Percentiles rank a stretch among this genome's conserved stretches.
Evolutionary conservation across 768 basidiomycete genomes (phyloP).

Genomic region (Boletus rufocinnamomeus): DNA sequence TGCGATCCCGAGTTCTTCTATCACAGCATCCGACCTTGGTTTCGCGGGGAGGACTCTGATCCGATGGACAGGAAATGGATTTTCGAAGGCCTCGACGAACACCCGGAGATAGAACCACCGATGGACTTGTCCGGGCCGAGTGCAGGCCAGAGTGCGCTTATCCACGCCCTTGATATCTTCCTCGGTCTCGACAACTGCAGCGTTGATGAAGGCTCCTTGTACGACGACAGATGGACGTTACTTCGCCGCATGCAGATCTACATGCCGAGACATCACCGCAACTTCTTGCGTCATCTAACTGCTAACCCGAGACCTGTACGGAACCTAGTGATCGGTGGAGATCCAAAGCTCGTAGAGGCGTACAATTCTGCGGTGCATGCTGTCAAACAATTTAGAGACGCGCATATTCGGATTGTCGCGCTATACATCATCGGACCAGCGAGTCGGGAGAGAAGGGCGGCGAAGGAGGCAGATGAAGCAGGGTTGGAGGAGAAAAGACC

Average conservation of each 20-base stretch:
- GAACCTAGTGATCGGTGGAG: constrained; percentile 42
- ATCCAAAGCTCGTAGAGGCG: constrained; percentile 44
- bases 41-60: constrained; percentile 67
- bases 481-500: constrained; percentile 25
- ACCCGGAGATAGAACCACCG: constrained; percentile 44
- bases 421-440: constrained; percentile 79
- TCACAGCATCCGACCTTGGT: constrained; percentile 76
- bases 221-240: constrained; percentile 41
- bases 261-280: constrained; percentile 81
- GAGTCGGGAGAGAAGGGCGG: constrained; percentile 16
- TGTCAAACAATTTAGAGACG: constrained; percentile 72
- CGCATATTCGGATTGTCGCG: constrained; percentile 74
- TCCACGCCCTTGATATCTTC: constrained; percentile 74
- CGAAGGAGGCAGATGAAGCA: constrained; percentile 6
- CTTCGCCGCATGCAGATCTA: constrained; percentile 75
- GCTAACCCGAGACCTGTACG: constrained; percentile 63
- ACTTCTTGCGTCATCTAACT: constrained; percentile 71
- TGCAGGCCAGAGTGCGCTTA: constrained; percentile 79
- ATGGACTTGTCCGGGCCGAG: constrained; percentile 72
- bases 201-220: constrained; percentile 14
- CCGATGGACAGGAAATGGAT: constrained; percentile 46
- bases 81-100: constrained; percentile 61
- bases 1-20: constrained; percentile 78
- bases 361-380: constrained; percentile 68
- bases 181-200: constrained; percentile 60